Evolutionary conservation across 2,329 filamentous ascomycete species (phyloP).

Genomic region (Torrubiellomyces zombiae): DNA sequence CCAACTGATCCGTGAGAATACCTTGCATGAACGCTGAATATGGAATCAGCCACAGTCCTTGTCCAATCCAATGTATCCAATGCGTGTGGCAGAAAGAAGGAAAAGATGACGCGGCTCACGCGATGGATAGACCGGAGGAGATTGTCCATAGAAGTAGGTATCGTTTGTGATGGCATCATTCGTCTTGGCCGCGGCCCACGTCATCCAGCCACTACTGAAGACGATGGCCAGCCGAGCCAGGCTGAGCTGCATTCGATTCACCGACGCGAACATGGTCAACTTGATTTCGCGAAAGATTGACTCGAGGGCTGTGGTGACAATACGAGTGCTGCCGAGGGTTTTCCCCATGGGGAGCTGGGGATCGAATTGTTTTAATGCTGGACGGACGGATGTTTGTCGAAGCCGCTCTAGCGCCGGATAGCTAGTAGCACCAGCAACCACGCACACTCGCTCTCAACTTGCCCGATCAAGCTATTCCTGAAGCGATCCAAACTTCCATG

Average conservation of each 20-base stretch:
- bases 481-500: too few relatives aligned
- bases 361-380: too few relatives aligned
- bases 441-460: too few relatives aligned
- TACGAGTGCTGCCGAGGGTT: too few relatives aligned
- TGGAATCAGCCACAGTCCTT: too few relatives aligned
- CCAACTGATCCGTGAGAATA: too few relatives aligned
- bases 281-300: neutral
- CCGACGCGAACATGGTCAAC: slow-evolving; percentile 1
- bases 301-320: neutral
- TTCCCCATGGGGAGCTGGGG: too few relatives aligned
- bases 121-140: slow-evolving; percentile 32
- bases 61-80: neutral
- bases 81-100: neutral
- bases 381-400: too few relatives aligned
- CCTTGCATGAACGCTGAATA: too few relatives aligned
- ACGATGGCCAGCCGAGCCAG: slow-evolving; percentile 2
- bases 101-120: slow-evolving; percentile 28
- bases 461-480: too few relatives aligned
- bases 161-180: slow-evolving; percentile 20
- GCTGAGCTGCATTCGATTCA: slow-evolving; percentile 1
- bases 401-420: too few relatives aligned
- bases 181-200: slow-evolving; percentile 2
- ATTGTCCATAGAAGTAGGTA: slow-evolving; percentile 30
- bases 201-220: neutral
- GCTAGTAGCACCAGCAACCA: too few relatives aligned